phyloP scores from a whole-genome alignment of 2,329 filamentous ascomycete genomes.

The Colletotrichum phormii region DNA sequence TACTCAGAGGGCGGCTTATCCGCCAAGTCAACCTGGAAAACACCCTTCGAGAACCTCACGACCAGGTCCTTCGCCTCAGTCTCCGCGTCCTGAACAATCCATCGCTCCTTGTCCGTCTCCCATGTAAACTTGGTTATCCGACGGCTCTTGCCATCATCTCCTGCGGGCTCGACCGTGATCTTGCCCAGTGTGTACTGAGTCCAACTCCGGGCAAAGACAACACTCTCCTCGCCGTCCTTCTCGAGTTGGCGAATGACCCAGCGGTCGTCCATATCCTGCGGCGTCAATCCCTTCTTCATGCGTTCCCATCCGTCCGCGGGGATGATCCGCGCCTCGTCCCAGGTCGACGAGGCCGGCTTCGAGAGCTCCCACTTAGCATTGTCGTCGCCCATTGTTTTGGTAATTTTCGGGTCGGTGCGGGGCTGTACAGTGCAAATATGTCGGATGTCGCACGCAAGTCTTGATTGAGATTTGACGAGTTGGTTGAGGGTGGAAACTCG shows the following conservation, averaged over 20 bases:
- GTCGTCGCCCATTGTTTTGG: neutral
- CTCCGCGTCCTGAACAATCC: neutral
- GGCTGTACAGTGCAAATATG: neutral
- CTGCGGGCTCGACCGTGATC: neutral
- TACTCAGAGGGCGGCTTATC: neutral
- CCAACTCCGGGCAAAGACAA: neutral
- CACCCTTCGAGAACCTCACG: neutral
- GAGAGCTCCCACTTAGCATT: neutral
- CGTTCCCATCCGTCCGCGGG: neutral
- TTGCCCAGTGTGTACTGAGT: neutral
- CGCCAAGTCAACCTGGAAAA: neutral
- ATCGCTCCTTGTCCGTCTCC: neutral
- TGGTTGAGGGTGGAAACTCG: neutral
- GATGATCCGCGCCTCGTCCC: neutral
- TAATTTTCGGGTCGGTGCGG: neutral
- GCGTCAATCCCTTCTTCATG: neutral
- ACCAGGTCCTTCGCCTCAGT: neutral
- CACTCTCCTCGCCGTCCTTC: neutral
- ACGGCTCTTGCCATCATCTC: neutral
- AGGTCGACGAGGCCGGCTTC: neutral
- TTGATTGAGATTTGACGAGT: neutral
- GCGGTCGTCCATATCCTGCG: neutral
- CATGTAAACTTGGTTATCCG: neutral
- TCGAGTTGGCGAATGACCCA: neutral
- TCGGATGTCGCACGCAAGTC: neutral